Base-by-base conservation (phyloP, 306 rosid species). In the Medicago arabica region DNA sequence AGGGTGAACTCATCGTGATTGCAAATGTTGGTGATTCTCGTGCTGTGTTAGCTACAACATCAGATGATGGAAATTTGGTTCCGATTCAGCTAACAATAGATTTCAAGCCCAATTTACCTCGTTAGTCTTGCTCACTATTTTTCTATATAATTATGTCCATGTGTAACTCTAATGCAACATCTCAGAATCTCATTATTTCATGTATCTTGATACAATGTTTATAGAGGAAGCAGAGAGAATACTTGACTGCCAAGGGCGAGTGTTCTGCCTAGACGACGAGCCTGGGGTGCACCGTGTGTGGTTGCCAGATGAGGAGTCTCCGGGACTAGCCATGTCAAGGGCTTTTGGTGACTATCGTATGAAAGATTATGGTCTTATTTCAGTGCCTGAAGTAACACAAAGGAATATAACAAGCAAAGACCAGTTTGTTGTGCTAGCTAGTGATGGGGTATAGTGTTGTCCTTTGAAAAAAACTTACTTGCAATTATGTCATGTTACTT, bases 1-100 rank as follows among this genome's bases (percentile, higher is more conserved):
- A 95, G 98, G 98, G 97, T 74, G 97, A 92, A 3, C 63, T 78
- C n/a, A 51, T 95, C 40, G 60, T 90, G 2, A 72, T 92, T 61
- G 96, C 98, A 46, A 95, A 95, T 75, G 96, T 92, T 13, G 98
- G 98, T 0, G 98, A 95, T 64, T 95, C 98, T 43, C 97, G 98
- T 4, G 97, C 98, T 15, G 98, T 95, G 9, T 71, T 95, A 69
- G 98, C 85, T 39, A 89, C 97, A 34, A 84, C 84, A 76, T 84
- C 81, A 21, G 93, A 89, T 49, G 93, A 92, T 81, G 97, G 91
- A 80, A 90, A 79, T 81, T 72, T 92, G 74, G 78, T 64, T 0
- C 57, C 97, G 5, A 72, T 90, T 84, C 98, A 92, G 75, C 90
- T 95, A n/a, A 87, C 98, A 34, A 74, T 90, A 8, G 98, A 95